Evolutionary conservation across 2,329 filamentous ascomycete genomes (phyloP).

Genomic region (Phoma sp.): DNA sequence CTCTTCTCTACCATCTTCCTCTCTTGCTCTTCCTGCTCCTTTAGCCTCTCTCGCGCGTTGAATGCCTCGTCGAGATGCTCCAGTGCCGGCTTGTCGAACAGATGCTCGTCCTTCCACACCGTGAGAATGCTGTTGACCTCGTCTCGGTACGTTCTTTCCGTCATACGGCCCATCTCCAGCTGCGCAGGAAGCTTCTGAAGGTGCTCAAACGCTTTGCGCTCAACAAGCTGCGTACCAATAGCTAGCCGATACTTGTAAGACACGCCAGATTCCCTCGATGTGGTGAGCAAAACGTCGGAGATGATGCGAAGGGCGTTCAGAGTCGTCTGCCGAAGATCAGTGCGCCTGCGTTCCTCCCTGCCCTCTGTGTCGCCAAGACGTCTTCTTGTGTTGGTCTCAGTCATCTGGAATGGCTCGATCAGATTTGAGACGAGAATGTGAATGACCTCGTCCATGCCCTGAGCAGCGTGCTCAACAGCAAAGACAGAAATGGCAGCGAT

Average conservation of each 20-base stretch:
- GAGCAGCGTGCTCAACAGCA: slow-evolving; percentile 83
- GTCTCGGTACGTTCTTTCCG: slow-evolving; percentile 63
- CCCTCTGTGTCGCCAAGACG: slow-evolving; percentile 23
- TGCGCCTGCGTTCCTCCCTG: slow-evolving; percentile 31
- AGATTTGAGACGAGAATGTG: slow-evolving; percentile 85
- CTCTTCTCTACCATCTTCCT: slow-evolving; percentile 66
- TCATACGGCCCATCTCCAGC: slow-evolving; percentile 78
- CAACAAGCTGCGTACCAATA: slow-evolving; percentile 74
- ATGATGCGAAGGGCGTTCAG: slow-evolving; percentile 75
- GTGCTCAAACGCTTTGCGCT: slow-evolving; percentile 73
- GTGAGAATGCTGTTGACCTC: slow-evolving; percentile 43
- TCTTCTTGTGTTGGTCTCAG: slow-evolving; percentile 69
- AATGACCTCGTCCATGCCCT: slow-evolving; percentile 90
- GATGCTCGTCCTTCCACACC: slow-evolving; percentile 42
- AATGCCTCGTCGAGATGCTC: slow-evolving; percentile 37
- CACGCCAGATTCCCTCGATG: slow-evolving; percentile 34
- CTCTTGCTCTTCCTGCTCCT: slow-evolving; percentile 64
- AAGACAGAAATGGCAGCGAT: slow-evolving; percentile 86
- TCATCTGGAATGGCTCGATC: slow-evolving; percentile 75
- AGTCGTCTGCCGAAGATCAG: slow-evolving; percentile 34
- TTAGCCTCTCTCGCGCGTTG: slow-evolving; percentile 49
- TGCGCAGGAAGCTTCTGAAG: slow-evolving; percentile 76
- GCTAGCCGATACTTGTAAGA: slow-evolving; percentile 81
- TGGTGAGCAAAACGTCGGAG: slow-evolving; percentile 78
- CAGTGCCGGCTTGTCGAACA: slow-evolving; percentile 41